Evolutionary conservation across 1,284 basidiomycete genomes (phyloP).

Genomic region (Ustilago tritici): DNA sequence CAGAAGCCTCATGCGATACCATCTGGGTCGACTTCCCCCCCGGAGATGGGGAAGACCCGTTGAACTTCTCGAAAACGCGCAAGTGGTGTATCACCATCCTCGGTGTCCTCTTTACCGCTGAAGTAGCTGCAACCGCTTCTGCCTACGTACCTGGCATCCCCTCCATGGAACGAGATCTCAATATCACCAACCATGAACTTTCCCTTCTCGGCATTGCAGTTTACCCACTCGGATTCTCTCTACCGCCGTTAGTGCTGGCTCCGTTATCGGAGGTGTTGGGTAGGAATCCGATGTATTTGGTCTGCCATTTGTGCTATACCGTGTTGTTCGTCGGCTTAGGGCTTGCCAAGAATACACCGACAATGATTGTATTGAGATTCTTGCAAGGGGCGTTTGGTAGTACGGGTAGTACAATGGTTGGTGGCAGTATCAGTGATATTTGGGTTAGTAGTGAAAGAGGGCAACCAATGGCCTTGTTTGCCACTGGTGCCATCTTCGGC

Average conservation of each 20-base stretch:
- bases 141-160: conserved; percentile 75
- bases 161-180: conserved; percentile 78
- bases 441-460: conserved; percentile 71
- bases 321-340: conserved; percentile 57
- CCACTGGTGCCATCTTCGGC: conserved; percentile 71
- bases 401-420: conserved; percentile 79
- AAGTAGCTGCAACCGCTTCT: conserved; percentile 73
- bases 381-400: conserved; percentile 77
- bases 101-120: conserved; percentile 73
- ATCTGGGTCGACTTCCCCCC: conserved; percentile 75
- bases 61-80: conserved; percentile 73
- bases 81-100: conserved; percentile 77
- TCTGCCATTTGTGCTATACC: conserved; percentile 74
- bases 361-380: conserved; percentile 78
- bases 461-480: conserved; percentile 75
- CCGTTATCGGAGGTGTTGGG: conserved; percentile 84
- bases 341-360: conserved; percentile 76
- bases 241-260: conserved; percentile 76
- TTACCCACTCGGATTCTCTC: conserved; percentile 75
- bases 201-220: conserved; percentile 74
- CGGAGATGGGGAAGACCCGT: conserved; percentile 74
- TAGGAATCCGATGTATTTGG: conserved; percentile 77
- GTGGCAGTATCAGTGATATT: conserved; percentile 76
- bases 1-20: conserved; percentile 32
- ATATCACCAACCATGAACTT: conserved; percentile 76